phyloP scores from a whole-genome alignment of 192 early-diverging fungal species.

The Thamnidium elegans region DNA sequence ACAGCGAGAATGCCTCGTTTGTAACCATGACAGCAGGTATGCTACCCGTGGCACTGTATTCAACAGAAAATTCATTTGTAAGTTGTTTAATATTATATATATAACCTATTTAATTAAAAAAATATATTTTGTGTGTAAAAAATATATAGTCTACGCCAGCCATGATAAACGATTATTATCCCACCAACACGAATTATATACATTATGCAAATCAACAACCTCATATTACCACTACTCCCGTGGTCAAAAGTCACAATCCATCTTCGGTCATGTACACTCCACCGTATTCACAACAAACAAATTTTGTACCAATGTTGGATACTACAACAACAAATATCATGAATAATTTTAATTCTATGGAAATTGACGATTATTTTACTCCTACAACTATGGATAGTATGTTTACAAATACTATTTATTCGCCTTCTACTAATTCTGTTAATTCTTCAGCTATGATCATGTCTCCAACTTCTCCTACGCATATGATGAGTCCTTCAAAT shows the following conservation, averaged over 20 bases:
- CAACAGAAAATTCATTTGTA: slow-evolving; percentile 9
- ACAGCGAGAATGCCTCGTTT: slow-evolving; percentile 15
- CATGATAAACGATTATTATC: not conserved
- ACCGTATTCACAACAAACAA: not conserved
- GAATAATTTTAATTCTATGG: slow-evolving; percentile 1
- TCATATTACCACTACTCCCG: slow-evolving; percentile 1
- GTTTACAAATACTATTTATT: slow-evolving; percentile 3
- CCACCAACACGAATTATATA: no score
- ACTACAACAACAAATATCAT: slow-evolving; percentile 11
- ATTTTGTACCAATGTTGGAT: not conserved
- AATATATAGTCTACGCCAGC: not conserved
- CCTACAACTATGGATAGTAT: not conserved
- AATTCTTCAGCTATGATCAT: slow-evolving; percentile 14
- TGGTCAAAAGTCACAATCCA: slow-evolving; percentile 12
- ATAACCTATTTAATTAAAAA: no score
- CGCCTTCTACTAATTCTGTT: slow-evolving; percentile 15
- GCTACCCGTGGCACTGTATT: slow-evolving; percentile 11
- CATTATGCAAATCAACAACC: no score
- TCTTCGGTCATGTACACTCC: not conserved
- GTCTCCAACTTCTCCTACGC: not conserved
- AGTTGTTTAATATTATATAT: no score
- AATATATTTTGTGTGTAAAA: no score
- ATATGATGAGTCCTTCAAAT: not conserved
- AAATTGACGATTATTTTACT: slow-evolving; percentile 15
- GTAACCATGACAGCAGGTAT: slow-evolving; percentile 4